Evolutionary conservation across 176 grass and related monocot genomes (phyloP), one percentile per base, ranked within the genome.

Genomic region (Juncus effusus): DNA sequence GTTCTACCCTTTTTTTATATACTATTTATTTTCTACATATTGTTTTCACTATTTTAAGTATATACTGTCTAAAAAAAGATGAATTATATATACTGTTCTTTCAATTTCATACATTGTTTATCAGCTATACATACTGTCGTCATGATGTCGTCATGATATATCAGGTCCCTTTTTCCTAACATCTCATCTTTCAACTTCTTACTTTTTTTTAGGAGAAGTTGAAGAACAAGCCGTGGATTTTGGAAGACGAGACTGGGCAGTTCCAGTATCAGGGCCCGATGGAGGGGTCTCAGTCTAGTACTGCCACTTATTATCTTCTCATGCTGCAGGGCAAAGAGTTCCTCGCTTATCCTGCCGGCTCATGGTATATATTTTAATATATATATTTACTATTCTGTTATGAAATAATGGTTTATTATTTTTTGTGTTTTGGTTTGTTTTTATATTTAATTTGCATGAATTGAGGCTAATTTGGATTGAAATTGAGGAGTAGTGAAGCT

Each of bases 241-340:
- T 97, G 65, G 88, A 92, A 79, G 85, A 97, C 57, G 88, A 92
- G 16, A 92, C 80, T 63, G 82, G 82, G 6, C 76, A 81, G 70
- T 47, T 84, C 76, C 88, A 86, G 82, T 96, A 63, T 68, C 88
- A 92, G 66, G 76, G 88, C 57, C 82, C 81, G 64, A 10, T 81
- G 61, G 88, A 86, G 75, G 88, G 80, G 6, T 77, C 83, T 42
- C 77, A 97, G 35, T 92, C 93, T 73, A 58, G 88, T 51, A 97
- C 80, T 15, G 72, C 82, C 13, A 86, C 88, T 56, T 89, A 92
- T 64, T 91, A 89, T 82, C 75, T 91, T 36, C 65, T 92, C 58
- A 89, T 81, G 47, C 5, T 62, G 53, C 80, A 89, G 1, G 78
- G 82, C 37, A 84, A 69, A 15, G 85, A 97, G 19, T 70, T 97